Evolutionary conservation across 805 yeast genomes (phyloP), one percentile per base, ranked within the genome.

Genomic region (Candida xiaguanensis): DNA sequence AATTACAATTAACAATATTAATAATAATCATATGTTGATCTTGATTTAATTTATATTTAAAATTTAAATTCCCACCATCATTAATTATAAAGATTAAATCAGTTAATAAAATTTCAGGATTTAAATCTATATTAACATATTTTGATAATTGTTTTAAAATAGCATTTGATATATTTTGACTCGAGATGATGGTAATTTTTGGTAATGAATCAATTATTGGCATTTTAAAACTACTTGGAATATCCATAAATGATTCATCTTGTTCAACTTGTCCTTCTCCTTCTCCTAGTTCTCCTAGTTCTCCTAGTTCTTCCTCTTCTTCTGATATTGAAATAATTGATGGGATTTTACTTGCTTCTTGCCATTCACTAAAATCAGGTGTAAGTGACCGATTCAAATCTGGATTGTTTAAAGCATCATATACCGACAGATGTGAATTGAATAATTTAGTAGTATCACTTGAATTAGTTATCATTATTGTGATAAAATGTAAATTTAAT

Each of bases 261-360:
- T 25, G 8, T n/a, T 25, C 28, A n/a, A n/a, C 13, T 12, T 25
- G n/a, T n/a, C n/a, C n/a, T n/a, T n/a, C n/a, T n/a, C n/a, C n/a
- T n/a, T n/a, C n/a, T n/a, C n/a, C n/a, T n/a, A n/a, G n/a, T 16
- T 36, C 40, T 8, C 44, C 47, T 2, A 24, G 38, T 30, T 41
- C 51, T n/a, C 43, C 54, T 25, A 59, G 67, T 40, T 66, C 71
- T 41, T 65, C 71, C 31, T 66, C 72, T 0, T 71, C 65, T 36
- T 67, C 72, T 44, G 66, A 65, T 5, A 65, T 64, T 11, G 36
- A 34, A 14, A 34, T 34, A 12, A 34, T 17, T 25, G 36, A 34
- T 23, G 36, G 30, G 4, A 34, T 34, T 24, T 24, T 34, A n/a
- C 36, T 34, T 3, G 30, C 12, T 18, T 24, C 30, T 34, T 34